Evolutionary conservation across 805 yeast species (phyloP).

Genomic region (Barnettozyma sp.): DNA sequence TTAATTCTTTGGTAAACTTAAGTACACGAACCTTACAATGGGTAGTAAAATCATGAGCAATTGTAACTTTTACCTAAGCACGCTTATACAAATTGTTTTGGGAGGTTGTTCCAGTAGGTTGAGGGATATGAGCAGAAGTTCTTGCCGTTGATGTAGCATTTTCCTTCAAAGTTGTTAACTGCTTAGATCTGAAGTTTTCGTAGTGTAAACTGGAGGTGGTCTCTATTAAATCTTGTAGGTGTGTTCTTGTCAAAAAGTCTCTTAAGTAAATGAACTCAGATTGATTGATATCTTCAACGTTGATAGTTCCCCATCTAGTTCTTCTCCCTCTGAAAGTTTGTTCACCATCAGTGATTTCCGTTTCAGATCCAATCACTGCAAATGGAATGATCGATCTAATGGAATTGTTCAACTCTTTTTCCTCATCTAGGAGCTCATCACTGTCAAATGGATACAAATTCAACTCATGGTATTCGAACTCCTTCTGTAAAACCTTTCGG

Average conservation of each 20-base stretch:
- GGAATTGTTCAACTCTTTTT: slow-evolving; percentile 64
- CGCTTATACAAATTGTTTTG: slow-evolving; percentile 20
- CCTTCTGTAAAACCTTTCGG: slow-evolving; percentile 70
- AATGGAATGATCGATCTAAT: slow-evolving; percentile 80
- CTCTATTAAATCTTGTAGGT: slow-evolving; percentile 92
- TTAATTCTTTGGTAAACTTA: too few relatives aligned
- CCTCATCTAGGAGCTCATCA: slow-evolving; percentile 63
- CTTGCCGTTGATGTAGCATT: slow-evolving; percentile 46
- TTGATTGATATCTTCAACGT: slow-evolving; percentile 90
- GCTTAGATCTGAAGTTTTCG: slow-evolving; percentile 90
- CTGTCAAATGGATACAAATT: slow-evolving; percentile 80
- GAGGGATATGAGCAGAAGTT: slow-evolving; percentile 31
- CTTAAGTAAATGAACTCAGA: slow-evolving; percentile 93
- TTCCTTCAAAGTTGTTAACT: slow-evolving; percentile 88
- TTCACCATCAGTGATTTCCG: slow-evolving; percentile 67
- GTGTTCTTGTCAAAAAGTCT: slow-evolving; percentile 92
- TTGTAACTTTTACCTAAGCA: too few relatives aligned
- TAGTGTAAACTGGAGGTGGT: slow-evolving; percentile 83
- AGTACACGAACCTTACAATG: too few relatives aligned
- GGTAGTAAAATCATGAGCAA: too few relatives aligned
- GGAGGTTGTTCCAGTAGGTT: slow-evolving; percentile 12
- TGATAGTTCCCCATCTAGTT: slow-evolving; percentile 89
- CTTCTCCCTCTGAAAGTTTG: slow-evolving; percentile 82
- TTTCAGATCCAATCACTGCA: slow-evolving; percentile 90
- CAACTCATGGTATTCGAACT: slow-evolving; percentile 65